phyloP scores from a whole-genome alignment of 1,284 basidiomycete genomes.

The Kwoniella shivajii region DNA sequence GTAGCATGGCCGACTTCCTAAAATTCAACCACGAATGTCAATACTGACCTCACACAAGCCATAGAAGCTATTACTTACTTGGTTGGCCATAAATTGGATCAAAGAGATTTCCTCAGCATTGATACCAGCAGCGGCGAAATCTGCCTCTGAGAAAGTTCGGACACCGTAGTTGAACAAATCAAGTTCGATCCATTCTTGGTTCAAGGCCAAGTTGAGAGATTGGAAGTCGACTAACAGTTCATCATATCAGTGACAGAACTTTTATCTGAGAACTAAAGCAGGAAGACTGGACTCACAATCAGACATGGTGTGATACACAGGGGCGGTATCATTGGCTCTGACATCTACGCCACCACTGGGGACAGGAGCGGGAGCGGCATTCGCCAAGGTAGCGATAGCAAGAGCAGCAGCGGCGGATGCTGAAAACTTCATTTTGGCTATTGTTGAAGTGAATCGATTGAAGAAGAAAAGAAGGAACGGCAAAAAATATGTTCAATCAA shows the following conservation, averaged over 20 bases:
- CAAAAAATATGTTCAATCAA: too few species aligned
- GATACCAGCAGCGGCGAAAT: constrained; percentile 64
- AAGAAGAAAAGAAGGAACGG: neutral
- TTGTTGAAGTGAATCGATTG: neutral
- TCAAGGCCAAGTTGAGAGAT: constrained; percentile 62
- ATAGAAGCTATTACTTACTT: constrained; percentile 12
- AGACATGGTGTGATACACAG: constrained; percentile 59
- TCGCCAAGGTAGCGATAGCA: constrained; percentile 9
- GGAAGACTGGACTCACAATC: constrained; percentile 57
- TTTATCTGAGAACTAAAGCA: neutral
- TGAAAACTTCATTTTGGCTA: constrained; percentile 11
- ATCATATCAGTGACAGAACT: constrained; percentile 1
- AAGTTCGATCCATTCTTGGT: constrained; percentile 62
- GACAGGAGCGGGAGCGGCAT: constrained; percentile 37
- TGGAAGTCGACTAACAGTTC: constrained; percentile 60
- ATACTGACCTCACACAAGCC: neutral
- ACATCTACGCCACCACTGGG: constrained; percentile 56
- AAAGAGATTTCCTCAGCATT: constrained; percentile 60
- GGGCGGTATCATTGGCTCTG: constrained; percentile 55
- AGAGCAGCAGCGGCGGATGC: constrained; percentile 12
- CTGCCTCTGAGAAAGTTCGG: constrained; percentile 59
- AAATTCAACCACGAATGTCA: neutral
- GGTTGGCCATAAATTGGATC: constrained; percentile 49
- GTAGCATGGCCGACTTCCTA: constrained; percentile 50
- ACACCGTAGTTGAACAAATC: constrained; percentile 67